Conservation (phyloP, 192 early-diverging fungal species). For the Coemansia sp. region DNA sequence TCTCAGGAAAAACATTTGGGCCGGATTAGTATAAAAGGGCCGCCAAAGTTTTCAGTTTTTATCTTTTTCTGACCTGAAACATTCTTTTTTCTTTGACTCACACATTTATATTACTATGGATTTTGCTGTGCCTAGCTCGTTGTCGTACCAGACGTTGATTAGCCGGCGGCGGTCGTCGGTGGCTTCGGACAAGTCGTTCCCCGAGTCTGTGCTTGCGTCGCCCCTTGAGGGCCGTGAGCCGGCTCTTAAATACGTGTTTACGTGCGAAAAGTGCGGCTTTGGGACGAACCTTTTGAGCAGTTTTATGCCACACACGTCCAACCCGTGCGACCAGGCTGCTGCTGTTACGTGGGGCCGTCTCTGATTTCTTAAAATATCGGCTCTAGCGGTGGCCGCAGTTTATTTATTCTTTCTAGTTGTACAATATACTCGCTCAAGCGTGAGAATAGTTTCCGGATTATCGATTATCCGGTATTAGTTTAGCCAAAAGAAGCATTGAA, state of each 20-base stretch:
- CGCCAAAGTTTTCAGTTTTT: too few relatives aligned
- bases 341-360: slow-evolving; percentile 33
- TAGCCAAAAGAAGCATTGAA: too few relatives aligned
- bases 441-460: too few relatives aligned
- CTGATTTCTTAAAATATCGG: neutral
- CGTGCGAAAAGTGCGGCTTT: slow-evolving; percentile 46
- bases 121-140: slow-evolving; percentile 10
- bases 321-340: slow-evolving; percentile 43
- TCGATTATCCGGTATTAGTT: neutral
- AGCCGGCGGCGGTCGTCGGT: slow-evolving; percentile 46
- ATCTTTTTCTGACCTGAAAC: neutral
- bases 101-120: slow-evolving; percentile 14
- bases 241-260: slow-evolving; percentile 38
- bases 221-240: slow-evolving; percentile 13
- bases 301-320: slow-evolving; percentile 47
- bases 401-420: too few relatives aligned
- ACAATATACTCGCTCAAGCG: too few relatives aligned
- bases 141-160: slow-evolving; percentile 42
- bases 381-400: too few relatives aligned
- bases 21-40: too few relatives aligned
- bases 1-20: too few relatives aligned
- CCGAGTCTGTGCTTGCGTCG: slow-evolving; percentile 11
- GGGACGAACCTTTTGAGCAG: slow-evolving; percentile 46
- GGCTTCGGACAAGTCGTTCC: slow-evolving; percentile 6
- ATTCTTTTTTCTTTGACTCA: neutral